Evolutionary conservation across 768 basidiomycete species (phyloP), one percentile per base, ranked within the genome.

Genomic region (Arthromyces matolae): DNA sequence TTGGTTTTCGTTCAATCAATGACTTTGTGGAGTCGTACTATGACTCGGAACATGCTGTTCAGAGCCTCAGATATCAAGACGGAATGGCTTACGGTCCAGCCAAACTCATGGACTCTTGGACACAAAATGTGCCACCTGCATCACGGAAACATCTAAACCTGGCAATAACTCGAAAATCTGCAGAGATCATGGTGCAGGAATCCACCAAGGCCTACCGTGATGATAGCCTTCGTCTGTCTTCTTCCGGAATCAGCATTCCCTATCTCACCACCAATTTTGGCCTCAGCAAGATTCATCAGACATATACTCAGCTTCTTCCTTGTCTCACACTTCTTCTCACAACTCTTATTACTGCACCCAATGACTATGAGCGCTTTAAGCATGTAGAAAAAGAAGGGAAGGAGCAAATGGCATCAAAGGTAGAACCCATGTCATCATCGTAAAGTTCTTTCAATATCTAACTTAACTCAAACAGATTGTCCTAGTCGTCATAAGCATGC

Each of bases 401-500:
- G 25, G 45, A 36, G n/a, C 24, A 36, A 24, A 31, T 47, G 45
- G 45, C 45, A 2, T 24, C 20, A 14, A 24, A 47, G 25, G 45
- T 47, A 29, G 12, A 36, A 28, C 7, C 23, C 28, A 6, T 13
- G 7, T n/a, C 8, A 27, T 36, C 14, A 19, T 8, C 35, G n/a
- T n/a, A n/a, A n/a, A n/a, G n/a, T n/a, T 25, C 16, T 34, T 34
- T 34, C 7, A 1, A 45, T 19, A 25, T 19, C 13, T 28, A n/a
- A n/a, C n/a, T n/a, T n/a, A n/a, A n/a, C 3, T 47, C 9, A 25
- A 14, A 25, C 24, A 53, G 47, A 28, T 49, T 24, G 19, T 41
- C 19, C 29, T 53, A 10, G 37, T 50, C 7, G 42, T 53, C 31
- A 53, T 53, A 8, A 53, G 49, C 47, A 53, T 53, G 42, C 33